Evolutionary conservation across 163 green algal genomes (phyloP), one percentile per base, ranked within the genome.

Genomic region (Smithsoniella earleae): DNA sequence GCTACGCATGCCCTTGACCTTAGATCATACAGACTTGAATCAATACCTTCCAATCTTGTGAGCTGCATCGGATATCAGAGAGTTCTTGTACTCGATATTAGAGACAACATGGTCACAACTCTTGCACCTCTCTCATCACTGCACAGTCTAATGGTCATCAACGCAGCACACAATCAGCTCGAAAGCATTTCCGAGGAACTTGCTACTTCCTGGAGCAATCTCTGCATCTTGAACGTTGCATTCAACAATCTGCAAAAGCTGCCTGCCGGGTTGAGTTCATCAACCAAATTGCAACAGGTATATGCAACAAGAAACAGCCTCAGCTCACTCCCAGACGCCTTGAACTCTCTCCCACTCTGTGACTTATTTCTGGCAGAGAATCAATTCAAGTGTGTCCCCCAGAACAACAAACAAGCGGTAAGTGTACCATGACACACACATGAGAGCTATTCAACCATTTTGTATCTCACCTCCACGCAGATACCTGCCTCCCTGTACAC

Each of bases 341-440:
- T 81, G 27, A 45, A 49, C 45, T 64, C 66, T 22, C 74, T 84
- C 40, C 81, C 78, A 66, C 78, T 86, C 52, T 75, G 83, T 36
- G 81, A 86, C 77, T 74, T 86, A 8, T 86, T 84, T 76, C 77
- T 86, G 36, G 66, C 40, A 6, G 81, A 86, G 74, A 86, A 86
- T 58, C 20, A 69, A 2, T 83, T 86, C 49, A 78, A 74, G 27
- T 66, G 36, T 30, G 72, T 80, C 31, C 78, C 81, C 10, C 13
- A 49, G 40, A 49, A 49, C 40, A 49, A 49, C 40, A 10, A n/a
- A n/a, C n/a, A n/a, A n/a, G n/a, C n/a, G n/a, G n/a, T n/a, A n/a
- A n/a, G n/a, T 49, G 40, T 49, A 22, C 40, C 40, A 49, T 49
- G 40, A 13, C 40, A 49, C 40, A 10, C 10, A 49, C 40, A 49